These are phyloP conservation scores for Naematelia encephala DNA, from an alignment of 768 basidiomycete species.

Conservation along the genomic window DNA sequence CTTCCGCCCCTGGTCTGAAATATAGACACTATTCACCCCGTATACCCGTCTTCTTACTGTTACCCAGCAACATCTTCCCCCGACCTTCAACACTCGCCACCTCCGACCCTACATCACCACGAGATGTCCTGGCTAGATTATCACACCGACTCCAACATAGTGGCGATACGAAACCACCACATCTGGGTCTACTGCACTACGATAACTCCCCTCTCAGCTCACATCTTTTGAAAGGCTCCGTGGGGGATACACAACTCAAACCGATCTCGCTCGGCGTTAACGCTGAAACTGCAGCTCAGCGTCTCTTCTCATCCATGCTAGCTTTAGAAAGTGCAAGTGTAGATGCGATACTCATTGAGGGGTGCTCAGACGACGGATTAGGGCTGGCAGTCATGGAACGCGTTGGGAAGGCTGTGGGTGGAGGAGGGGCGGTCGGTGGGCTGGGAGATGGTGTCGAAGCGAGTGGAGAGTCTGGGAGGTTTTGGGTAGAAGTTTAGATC, in stretches of 20 bases:
- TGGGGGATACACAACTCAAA: constrained; percentile 10
- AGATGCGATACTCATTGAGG: constrained; percentile 80
- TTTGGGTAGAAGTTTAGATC: constrained; percentile 45
- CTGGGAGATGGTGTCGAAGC: constrained; percentile 19
- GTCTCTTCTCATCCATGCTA: constrained; percentile 82
- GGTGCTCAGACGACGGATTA: constrained; percentile 70
- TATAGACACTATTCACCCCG: constrained; percentile 94
- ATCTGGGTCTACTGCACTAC: constrained; percentile 37
- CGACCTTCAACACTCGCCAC: constrained; percentile 51
- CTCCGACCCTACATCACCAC: background rate
- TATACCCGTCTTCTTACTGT: constrained; percentile 74
- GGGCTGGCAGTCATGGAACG: constrained; percentile 95
- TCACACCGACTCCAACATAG: background rate
- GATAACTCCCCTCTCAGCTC: constrained; percentile 27
- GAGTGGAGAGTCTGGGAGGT: constrained; percentile 15
- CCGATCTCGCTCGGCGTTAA: constrained; percentile 39
- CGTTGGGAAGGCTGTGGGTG: constrained; percentile 80
- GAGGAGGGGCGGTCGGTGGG: constrained; percentile 45
- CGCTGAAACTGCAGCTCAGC: constrained; percentile 66
- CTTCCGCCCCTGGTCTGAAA: constrained; percentile 98
- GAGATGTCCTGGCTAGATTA: background rate
- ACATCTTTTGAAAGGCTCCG: constrained; percentile 5
- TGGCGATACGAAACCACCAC: constrained; percentile 2
- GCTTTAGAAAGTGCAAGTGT: constrained; percentile 69
- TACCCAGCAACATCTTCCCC: constrained; percentile 51